Percentiles rank a stretch among this genome's conserved stretches.
Conservation (phyloP, 257 asterid species). For the Penstemon newberryi region DNA sequence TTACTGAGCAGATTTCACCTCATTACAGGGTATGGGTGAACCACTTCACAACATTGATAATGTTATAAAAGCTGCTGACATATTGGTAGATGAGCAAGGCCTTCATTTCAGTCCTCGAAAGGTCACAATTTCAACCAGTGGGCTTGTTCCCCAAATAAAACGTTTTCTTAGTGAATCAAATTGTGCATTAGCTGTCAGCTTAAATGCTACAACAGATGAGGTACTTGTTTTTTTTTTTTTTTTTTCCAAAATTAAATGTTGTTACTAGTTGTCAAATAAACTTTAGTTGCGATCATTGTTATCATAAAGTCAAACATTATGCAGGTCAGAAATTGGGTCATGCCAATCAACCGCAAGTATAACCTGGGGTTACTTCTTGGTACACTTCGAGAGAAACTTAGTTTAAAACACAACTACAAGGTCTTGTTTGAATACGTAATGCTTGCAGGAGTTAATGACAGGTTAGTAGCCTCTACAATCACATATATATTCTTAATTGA, state of each 20-base stretch:
- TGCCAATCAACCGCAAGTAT: constrained; percentile 97
- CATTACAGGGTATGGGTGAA: constrained; percentile 92
- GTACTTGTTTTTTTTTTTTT: constrained; percentile 38
- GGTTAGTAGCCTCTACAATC: constrained; percentile 41
- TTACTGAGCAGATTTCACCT: constrained; percentile 15
- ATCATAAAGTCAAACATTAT: constrained; percentile 9
- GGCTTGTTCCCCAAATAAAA: constrained; percentile 86
- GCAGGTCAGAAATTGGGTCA: constrained; percentile 97
- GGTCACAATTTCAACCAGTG: constrained; percentile 94
- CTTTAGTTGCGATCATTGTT: constrained; percentile 15
- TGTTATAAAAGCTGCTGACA: constrained; percentile 85
- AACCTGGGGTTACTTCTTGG: constrained; percentile 81
- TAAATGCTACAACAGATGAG: constrained; percentile 97
- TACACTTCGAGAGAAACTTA: constrained; percentile 80
- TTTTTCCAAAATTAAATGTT: neutral
- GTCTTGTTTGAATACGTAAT: constrained; percentile 94
- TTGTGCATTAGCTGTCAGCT: constrained; percentile 94
- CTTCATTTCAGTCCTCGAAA: constrained; percentile 97
- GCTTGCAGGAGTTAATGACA: constrained; percentile 98
- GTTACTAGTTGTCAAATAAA: neutral
- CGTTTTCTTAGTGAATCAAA: constrained; percentile 82
- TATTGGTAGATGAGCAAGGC: constrained; percentile 90
- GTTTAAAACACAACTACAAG: constrained; percentile 68
- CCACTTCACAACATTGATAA: constrained; percentile 92
- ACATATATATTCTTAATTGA: neutral